Percentiles rank a stretch among this genome's conserved stretches.
Evolutionary conservation across 78 protist species (phyloP).

Genomic region (Bodo saltans): DNA sequence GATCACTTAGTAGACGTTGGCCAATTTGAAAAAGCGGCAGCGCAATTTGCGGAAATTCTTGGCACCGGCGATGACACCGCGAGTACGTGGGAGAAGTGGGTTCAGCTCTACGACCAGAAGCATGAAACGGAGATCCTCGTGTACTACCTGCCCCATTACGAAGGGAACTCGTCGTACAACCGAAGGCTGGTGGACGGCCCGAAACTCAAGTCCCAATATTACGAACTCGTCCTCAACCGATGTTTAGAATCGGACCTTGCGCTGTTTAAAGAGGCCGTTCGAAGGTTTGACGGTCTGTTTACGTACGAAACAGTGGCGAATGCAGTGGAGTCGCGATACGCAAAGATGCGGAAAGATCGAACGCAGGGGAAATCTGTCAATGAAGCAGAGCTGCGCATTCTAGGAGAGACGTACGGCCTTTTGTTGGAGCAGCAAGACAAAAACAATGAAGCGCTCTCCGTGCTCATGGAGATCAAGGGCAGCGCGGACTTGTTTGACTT

Average conservation of each 20-base stretch:
- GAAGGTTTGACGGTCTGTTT: neutral
- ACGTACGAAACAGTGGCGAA: neutral
- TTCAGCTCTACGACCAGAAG: neutral
- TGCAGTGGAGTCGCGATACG: neutral
- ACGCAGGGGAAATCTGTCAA: neutral
- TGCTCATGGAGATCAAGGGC: neutral
- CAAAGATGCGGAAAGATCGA: neutral
- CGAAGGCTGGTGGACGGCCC: neutral
- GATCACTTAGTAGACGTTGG: neutral
- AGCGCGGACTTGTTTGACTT: neutral
- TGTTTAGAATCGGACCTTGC: neutral
- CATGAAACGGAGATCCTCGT: neutral
- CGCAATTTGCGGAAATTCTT: neutral
- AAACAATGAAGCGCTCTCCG: neutral
- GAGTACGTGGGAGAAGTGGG: neutral
- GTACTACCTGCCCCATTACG: neutral
- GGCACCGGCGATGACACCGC: neutral
- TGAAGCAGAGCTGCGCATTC: neutral
- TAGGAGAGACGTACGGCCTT: neutral
- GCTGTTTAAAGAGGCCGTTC: neutral
- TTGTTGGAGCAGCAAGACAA: neutral
- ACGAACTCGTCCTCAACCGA: neutral
- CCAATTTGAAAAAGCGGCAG: neutral
- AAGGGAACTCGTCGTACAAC: too few relatives aligned
- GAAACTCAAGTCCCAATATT: neutral